Conservation (phyloP, 495 filamentous ascomycete species). For the Cercophora sp. region DNA sequence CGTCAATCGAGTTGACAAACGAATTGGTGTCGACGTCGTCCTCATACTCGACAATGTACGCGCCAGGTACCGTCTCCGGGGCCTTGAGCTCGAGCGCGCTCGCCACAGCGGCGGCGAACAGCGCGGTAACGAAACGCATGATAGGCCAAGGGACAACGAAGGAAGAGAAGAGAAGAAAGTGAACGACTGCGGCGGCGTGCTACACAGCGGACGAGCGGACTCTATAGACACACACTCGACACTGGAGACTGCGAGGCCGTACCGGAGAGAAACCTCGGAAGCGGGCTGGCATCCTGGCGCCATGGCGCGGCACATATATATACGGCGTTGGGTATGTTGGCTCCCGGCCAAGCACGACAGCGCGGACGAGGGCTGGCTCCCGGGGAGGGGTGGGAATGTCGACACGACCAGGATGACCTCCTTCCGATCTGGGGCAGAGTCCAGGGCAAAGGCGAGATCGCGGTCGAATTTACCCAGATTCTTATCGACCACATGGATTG, state of each 20-base stretch:
- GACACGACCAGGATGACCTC: no score
- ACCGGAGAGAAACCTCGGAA: constrained; percentile 2
- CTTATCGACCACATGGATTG: constrained; percentile 25
- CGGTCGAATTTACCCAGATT: constrained; percentile 30
- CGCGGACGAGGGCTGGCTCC: no score
- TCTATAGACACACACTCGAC: neutral
- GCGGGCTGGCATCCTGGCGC: neutral
- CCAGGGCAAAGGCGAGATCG: constrained; percentile 15
- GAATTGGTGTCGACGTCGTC: constrained; percentile 23
- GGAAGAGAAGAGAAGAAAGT: constrained; percentile 3
- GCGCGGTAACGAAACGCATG: constrained; percentile 25
- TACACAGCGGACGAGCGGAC: neutral
- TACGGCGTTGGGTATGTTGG: neutral
- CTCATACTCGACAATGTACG: constrained; percentile 49
- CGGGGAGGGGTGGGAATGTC: no score
- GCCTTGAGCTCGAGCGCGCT: constrained; percentile 22
- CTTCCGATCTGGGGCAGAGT: constrained; percentile 3
- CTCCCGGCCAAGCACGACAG: no score
- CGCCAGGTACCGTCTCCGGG: constrained; percentile 33
- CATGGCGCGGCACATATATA: constrained; percentile 4
- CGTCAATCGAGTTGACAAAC: constrained; percentile 22
- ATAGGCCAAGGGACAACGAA: neutral
- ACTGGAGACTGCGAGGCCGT: constrained; percentile 1
- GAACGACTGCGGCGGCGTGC: constrained; percentile 12
- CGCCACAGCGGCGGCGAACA: constrained; percentile 30